Percentiles rank a stretch among this genome's conserved stretches.
phyloP scores from a whole-genome alignment of 176 grass and related monocot species.

The Aegilops umbellulata region DNA sequence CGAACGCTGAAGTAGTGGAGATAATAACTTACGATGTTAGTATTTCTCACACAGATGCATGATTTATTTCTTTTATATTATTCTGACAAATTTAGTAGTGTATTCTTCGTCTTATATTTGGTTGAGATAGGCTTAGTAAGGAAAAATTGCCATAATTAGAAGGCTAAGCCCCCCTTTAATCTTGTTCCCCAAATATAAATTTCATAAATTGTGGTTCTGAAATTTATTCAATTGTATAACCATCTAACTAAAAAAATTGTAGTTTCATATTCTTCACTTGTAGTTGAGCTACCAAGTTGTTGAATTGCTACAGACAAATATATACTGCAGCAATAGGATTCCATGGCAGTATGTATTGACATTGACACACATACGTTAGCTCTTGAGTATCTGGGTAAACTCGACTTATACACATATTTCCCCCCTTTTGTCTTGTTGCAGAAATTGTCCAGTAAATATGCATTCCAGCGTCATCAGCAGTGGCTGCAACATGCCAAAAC shows the following conservation, averaged over 20 bases:
- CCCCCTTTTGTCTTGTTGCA: conserved; percentile 24
- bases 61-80: conserved; percentile 27
- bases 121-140: not conserved
- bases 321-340: conserved; percentile 1
- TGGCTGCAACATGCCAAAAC: conserved; percentile 95
- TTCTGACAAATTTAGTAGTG: conserved; percentile 2
- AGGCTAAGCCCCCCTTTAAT: not conserved
- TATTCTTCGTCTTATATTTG: not conserved
- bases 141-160: not conserved
- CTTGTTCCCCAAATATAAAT: conserved; percentile 14
- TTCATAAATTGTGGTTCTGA: not conserved
- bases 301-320: not conserved
- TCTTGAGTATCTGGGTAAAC: conserved; percentile 27
- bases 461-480: conserved; percentile 80
- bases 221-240: not conserved
- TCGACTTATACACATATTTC: not conserved
- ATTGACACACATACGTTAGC: not conserved
- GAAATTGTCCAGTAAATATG: conserved; percentile 84
- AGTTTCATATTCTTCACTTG: conserved; percentile 7
- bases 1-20: conserved; percentile 99
- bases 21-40: conserved; percentile 90
- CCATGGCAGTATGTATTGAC: not conserved
- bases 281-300: conserved; percentile 2
- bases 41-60: conserved; percentile 37
- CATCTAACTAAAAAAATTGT: not conserved